Evolutionary conservation across 106 monocot genomes (phyloP).

Genomic region (Allium fistulosum): DNA sequence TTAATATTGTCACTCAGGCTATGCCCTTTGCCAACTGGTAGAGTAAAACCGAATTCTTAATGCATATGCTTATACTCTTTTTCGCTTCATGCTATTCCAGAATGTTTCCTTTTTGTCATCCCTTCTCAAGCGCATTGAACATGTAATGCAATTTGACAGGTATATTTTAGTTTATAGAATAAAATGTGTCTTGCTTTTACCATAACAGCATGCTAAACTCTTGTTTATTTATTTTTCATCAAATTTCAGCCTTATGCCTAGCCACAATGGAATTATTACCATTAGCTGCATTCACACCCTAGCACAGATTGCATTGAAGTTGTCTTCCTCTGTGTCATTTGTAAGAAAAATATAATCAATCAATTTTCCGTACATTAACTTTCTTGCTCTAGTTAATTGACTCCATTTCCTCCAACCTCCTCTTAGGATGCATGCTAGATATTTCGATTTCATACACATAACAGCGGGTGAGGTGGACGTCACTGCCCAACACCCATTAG

Average conservation of each 20-base stretch:
- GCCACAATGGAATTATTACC: constrained; percentile 78
- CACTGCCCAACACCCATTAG: neutral
- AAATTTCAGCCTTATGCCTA: constrained; percentile 64
- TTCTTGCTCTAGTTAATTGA: no score
- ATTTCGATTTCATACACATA: no score
- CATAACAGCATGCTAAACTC: neutral
- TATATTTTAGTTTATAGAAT: constrained; percentile 15
- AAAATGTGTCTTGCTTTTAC: neutral
- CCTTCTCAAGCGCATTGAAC: constrained; percentile 87
- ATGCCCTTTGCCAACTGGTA: no score
- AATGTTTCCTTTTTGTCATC: constrained; percentile 50
- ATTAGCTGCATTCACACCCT: constrained; percentile 84
- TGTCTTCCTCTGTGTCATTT: constrained; percentile 38
- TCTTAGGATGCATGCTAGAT: no score
- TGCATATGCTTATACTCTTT: no score
- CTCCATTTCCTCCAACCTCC: no score
- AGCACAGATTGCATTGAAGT: constrained; percentile 64
- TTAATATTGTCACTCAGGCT: no score
- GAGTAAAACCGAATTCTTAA: no score
- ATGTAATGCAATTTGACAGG: constrained; percentile 92
- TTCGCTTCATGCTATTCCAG: constrained; percentile 25
- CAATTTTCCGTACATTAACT: no score
- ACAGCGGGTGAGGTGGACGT: no score
- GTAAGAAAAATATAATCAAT: constrained; percentile 23
- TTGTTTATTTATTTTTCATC: constrained; percentile 1